Percentiles rank a stretch among this genome's conserved stretches.
phyloP scores from a whole-genome alignment of 345 rosid genomes.

The Clausena lansium region DNA sequence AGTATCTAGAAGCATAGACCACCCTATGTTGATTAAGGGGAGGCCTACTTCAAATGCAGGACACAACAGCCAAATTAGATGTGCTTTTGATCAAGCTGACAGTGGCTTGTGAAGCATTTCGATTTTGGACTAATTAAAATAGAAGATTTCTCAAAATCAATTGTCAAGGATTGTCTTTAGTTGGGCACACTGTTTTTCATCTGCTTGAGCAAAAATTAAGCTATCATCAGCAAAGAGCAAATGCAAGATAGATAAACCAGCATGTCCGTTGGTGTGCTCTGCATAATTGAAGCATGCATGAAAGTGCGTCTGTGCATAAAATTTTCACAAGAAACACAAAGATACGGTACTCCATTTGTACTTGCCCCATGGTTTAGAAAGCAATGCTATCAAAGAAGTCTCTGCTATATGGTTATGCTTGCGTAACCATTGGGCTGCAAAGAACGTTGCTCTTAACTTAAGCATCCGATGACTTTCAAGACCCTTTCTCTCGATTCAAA shows the following conservation, averaged over 20 bases:
- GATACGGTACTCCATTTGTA: conserved; percentile 19
- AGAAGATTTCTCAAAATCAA: not conserved
- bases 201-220: not conserved
- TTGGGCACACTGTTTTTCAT: not conserved
- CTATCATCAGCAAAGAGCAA: not conserved
- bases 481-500: not conserved
- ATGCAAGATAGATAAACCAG: not conserved
- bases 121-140: not conserved
- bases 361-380: conserved; percentile 20
- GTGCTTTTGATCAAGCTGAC: not conserved
- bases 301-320: not conserved
- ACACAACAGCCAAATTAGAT: not conserved
- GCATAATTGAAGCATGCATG: not conserved
- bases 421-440: not conserved
- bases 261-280: not conserved
- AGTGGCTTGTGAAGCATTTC: not conserved
- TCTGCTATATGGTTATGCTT: conserved; percentile 14
- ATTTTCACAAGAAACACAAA: conserved; percentile 25
- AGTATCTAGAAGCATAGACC: too few relatives aligned
- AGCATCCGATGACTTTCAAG: not conserved
- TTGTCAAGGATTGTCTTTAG: not conserved
- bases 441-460: not conserved
- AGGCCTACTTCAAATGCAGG: not conserved
- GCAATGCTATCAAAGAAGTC: conserved; percentile 8
- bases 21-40: not conserved